Percentiles rank a stretch among this genome's conserved stretches.
phyloP scores from a whole-genome alignment of 1,284 basidiomycete species.

The Papiliotrema fonsecae region DNA sequence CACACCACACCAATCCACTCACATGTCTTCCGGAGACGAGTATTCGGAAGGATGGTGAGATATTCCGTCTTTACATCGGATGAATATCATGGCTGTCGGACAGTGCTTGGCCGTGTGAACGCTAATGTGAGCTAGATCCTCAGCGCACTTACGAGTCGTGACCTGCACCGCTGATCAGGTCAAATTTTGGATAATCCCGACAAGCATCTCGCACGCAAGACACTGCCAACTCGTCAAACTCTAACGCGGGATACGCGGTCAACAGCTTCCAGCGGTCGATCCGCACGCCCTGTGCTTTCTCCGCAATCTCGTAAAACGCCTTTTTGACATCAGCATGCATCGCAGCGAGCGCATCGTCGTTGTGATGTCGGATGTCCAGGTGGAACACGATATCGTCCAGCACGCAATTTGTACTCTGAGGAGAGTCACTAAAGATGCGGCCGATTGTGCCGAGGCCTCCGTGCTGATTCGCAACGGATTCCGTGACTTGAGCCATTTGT shows the following conservation, averaged over 20 bases:
- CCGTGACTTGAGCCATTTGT: slow-evolving; percentile 4
- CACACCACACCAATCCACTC: not conserved
- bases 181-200: slow-evolving; percentile 7
- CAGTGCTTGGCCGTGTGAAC: slow-evolving; percentile 11
- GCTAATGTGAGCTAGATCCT: not conserved
- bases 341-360: slow-evolving; percentile 10
- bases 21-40: slow-evolving; percentile 21
- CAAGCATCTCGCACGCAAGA: slow-evolving; percentile 6
- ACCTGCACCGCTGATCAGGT: slow-evolving; percentile 17
- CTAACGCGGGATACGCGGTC: not conserved
- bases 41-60: slow-evolving; percentile 31
- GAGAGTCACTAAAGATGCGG: slow-evolving; percentile 8
- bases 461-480: not conserved
- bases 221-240: not conserved
- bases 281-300: not conserved
- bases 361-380: slow-evolving; percentile 23
- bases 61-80: slow-evolving; percentile 29
- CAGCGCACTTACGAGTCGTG: slow-evolving; percentile 21
- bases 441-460: slow-evolving; percentile 16
- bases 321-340: slow-evolving; percentile 16
- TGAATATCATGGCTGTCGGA: slow-evolving; percentile 34
- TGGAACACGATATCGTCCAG: slow-evolving; percentile 15
- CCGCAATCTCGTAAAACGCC: not conserved
- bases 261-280: not conserved
- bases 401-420: slow-evolving; percentile 18